These are phyloP conservation scores for Agrocybe pediades DNA, from an alignment of 768 basidiomycete genomes.

Conservation along the genomic window DNA sequence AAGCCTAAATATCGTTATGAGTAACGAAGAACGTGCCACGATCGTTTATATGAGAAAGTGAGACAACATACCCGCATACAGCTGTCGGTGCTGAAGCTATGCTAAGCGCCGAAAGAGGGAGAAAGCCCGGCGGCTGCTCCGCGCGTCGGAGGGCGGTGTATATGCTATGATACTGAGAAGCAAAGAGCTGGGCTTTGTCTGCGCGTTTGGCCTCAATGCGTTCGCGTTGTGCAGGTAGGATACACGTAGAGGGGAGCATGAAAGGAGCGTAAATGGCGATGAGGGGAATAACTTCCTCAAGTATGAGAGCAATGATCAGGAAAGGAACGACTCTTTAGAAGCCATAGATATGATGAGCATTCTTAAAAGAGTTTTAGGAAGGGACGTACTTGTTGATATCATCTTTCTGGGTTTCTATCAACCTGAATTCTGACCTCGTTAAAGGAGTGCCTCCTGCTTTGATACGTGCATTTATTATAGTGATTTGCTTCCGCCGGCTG, in stretches of 20 bases:
- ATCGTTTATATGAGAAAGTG: not conserved
- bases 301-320: conserved; percentile 66
- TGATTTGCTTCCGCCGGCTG: conserved; percentile 56
- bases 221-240: conserved; percentile 76
- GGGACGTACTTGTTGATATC: conserved; percentile 68
- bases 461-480: conserved; percentile 56
- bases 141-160: conserved; percentile 36
- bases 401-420: conserved; percentile 64
- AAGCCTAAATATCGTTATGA: conserved; percentile 25
- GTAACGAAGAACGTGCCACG: conserved; percentile 1
- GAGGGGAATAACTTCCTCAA: conserved; percentile 83
- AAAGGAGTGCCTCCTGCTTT: conserved; percentile 60
- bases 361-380: not conserved
- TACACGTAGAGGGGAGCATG: conserved; percentile 84
- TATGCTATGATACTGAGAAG: conserved; percentile 34
- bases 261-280: conserved; percentile 84
- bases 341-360: conserved; percentile 14
- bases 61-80: conserved; percentile 52
- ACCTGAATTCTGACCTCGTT: conserved; percentile 68
- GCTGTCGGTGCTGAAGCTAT: conserved; percentile 37
- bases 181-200: conserved; percentile 45
- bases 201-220: conserved; percentile 60
- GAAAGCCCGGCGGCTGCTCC: conserved; percentile 32
- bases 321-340: conserved; percentile 74
- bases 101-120: conserved; percentile 32